Conservation (phyloP, 225 moss, liverwort and hornwort species). For the Sphagnum contortum region DNA sequence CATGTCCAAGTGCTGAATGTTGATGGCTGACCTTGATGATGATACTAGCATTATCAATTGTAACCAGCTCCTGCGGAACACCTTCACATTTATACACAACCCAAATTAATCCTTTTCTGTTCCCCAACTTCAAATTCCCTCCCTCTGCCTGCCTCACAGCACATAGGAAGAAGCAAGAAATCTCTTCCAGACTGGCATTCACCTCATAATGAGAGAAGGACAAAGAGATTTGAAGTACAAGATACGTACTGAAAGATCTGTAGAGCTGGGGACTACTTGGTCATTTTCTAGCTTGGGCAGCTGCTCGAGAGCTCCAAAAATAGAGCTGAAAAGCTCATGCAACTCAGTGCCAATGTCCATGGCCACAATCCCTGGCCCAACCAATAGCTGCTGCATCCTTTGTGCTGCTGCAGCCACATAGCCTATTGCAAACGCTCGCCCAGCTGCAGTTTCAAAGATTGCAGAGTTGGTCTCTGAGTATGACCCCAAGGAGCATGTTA, state of each 20-base stretch:
- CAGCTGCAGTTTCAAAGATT: conserved; percentile 28
- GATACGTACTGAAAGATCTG: conserved; percentile 57
- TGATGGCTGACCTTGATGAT: conserved; percentile 86
- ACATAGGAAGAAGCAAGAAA: too few species aligned
- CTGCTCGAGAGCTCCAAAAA: conserved; percentile 74
- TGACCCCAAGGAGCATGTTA: too few species aligned
- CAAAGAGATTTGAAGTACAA: too few species aligned
- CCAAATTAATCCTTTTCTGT: too few species aligned
- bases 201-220: too few species aligned
- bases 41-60: conserved; percentile 87
- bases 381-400: conserved; percentile 74
- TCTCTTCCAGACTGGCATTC: too few species aligned
- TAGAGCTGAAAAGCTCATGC: conserved; percentile 80
- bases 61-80: conserved; percentile 85
- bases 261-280: conserved; percentile 55
- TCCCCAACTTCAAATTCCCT: too few species aligned
- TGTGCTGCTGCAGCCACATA: conserved; percentile 82
- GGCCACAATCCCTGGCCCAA: conserved; percentile 97
- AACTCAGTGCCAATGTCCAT: conserved; percentile 92
- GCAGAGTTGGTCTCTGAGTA: too few species aligned
- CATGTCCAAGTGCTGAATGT: conserved; percentile 90
- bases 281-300: conserved; percentile 86
- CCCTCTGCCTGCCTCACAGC: too few species aligned
- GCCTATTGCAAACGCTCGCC: conserved; percentile 83
- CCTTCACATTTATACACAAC: conserved; percentile 16